Percentiles rank a stretch among this genome's conserved stretches.
phyloP scores from a whole-genome alignment of 2,329 filamentous ascomycete genomes.

The Meredithiella fracta region DNA sequence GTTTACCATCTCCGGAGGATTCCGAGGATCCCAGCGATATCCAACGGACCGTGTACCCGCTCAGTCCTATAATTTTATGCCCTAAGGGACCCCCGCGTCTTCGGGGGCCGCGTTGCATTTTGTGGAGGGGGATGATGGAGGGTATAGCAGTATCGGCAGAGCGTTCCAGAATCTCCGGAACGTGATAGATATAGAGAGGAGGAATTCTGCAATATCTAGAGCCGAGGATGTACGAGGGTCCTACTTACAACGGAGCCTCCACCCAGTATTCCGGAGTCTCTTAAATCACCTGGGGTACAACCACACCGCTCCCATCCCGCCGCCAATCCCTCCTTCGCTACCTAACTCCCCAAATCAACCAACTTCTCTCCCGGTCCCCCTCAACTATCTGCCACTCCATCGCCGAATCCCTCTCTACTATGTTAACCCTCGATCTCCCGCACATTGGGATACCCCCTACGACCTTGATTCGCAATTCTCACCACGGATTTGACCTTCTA shows the following conservation, averaged over 20 bases:
- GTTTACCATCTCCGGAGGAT: not conserved
- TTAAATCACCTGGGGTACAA: not conserved
- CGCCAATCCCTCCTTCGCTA: not conserved
- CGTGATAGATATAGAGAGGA: too few relatives aligned
- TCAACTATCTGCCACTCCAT: not conserved
- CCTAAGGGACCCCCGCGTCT: not conserved
- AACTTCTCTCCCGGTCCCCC: not conserved
- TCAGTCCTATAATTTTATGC: not conserved
- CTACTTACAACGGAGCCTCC: too few relatives aligned
- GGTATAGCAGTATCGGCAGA: too few relatives aligned
- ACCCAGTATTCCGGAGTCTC: too few relatives aligned
- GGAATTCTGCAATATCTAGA: too few relatives aligned
- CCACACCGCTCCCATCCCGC: not conserved
- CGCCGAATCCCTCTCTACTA: not conserved
- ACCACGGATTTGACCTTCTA: too few relatives aligned
- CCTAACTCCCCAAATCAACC: not conserved
- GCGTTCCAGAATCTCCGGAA: too few relatives aligned
- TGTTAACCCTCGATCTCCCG: not conserved
- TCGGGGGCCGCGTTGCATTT: not conserved
- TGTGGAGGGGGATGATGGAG: not conserved
- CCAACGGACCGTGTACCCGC: not conserved
- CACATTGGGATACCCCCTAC: not conserved
- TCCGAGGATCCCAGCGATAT: not conserved
- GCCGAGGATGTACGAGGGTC: too few relatives aligned
- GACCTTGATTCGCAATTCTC: not conserved